Percentiles rank a stretch among this genome's conserved stretches.
Evolutionary conservation across 257 asterid species (phyloP).

Genomic region (Primulina huaijiensis): DNA sequence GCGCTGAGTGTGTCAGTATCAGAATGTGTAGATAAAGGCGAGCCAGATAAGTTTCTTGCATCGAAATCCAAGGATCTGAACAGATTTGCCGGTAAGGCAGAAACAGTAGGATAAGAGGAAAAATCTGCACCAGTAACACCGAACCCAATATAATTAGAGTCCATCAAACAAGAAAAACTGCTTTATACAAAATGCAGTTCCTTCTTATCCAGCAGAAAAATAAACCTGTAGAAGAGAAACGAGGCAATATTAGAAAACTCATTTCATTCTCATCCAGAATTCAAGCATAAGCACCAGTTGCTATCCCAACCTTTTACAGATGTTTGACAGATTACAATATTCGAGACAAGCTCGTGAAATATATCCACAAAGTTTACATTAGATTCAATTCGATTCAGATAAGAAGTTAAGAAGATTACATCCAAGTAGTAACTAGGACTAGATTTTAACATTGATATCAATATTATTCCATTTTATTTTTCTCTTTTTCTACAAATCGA

Average conservation of each 20-base stretch:
- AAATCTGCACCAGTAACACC: slow-evolving; percentile 32
- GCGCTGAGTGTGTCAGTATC: slow-evolving; percentile 44
- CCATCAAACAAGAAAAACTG: slow-evolving; percentile 35
- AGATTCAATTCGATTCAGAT: background rate
- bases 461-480: no score
- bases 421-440: no score
- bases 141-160: slow-evolving; percentile 32
- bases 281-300: background rate
- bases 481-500: background rate
- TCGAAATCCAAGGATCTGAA: slow-evolving; percentile 52
- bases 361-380: no score
- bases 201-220: background rate
- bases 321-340: background rate
- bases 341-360: background rate
- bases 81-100: slow-evolving; percentile 50
- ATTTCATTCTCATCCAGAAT: background rate
- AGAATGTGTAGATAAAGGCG: slow-evolving; percentile 57
- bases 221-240: background rate
- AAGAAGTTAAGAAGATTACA: background rate
- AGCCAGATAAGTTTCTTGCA: slow-evolving; percentile 62
- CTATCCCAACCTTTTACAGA: background rate
- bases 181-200: slow-evolving; percentile 2
- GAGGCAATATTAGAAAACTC: background rate
- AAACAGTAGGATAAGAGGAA: slow-evolving; percentile 39
- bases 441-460: background rate